phyloP scores from a whole-genome alignment of 2,329 filamentous ascomycete genomes.

The Graphilbum fragrans region DNA sequence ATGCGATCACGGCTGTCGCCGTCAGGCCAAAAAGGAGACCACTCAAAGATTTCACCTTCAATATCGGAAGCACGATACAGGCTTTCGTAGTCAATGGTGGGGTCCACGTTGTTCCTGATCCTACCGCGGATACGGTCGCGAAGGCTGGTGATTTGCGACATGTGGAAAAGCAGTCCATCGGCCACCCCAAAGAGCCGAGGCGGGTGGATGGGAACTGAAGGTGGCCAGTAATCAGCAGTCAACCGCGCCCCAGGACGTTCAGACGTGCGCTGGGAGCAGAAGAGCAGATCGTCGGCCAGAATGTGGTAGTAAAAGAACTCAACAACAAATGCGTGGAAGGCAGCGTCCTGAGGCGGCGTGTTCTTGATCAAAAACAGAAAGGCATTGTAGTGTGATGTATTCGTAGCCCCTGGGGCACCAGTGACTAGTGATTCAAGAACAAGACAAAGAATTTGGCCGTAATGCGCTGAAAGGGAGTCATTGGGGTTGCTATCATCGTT shows the following conservation, averaged over 20 bases:
- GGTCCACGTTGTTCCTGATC: constrained; percentile 49
- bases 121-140: constrained; percentile 62
- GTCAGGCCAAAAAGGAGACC: constrained; percentile 52
- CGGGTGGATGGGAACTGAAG: constrained; percentile 27
- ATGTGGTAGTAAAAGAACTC: constrained; percentile 82
- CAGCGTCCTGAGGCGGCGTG: constrained; percentile 48
- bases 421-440: constrained; percentile 46
- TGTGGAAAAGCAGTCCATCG: constrained; percentile 68
- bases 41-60: constrained; percentile 60
- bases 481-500: constrained; percentile 27
- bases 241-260: constrained; percentile 27
- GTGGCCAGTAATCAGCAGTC: constrained; percentile 25
- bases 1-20: constrained; percentile 46
- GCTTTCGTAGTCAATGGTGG: constrained; percentile 60
- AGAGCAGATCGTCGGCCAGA: constrained; percentile 49
- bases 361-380: constrained; percentile 60
- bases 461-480: constrained; percentile 39
- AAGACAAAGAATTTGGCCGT: constrained; percentile 52
- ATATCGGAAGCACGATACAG: constrained; percentile 65
- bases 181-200: constrained; percentile 64
- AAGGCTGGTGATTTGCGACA: constrained; percentile 68
- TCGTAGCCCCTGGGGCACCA: constrained; percentile 50
- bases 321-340: constrained; percentile 52
- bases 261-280: constrained; percentile 30
- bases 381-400: constrained; percentile 66